These are phyloP conservation scores for Spiromastix sp. DNA, from an alignment of 2,329 filamentous ascomycete genomes.

Conservation along the genomic window DNA sequence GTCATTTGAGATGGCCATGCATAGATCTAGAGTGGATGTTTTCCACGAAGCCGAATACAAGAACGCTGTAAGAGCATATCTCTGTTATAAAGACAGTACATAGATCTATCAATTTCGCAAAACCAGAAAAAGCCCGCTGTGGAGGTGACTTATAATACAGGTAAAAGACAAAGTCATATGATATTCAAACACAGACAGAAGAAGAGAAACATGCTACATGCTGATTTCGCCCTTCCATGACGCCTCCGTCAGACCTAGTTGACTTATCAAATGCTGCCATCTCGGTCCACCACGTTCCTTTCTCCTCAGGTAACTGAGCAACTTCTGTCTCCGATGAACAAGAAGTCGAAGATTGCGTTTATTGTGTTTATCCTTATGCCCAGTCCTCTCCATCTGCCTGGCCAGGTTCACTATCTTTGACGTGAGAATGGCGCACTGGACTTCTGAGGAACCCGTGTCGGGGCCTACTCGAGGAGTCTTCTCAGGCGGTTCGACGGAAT, in stretches of 20 bases:
- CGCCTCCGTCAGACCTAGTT: constrained; percentile 73
- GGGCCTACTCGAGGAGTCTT: constrained; percentile 60
- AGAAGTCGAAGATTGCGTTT: constrained; percentile 80
- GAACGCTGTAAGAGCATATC: too few relatives aligned
- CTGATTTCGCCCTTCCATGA: constrained; percentile 87
- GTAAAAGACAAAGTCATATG: neutral
- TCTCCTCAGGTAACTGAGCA: constrained; percentile 73
- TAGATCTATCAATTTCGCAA: too few relatives aligned
- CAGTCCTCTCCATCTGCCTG: constrained; percentile 57
- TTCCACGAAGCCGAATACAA: too few relatives aligned
- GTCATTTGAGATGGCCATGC: too few relatives aligned
- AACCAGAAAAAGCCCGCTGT: neutral
- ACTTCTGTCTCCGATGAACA: constrained; percentile 80
- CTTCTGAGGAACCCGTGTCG: constrained; percentile 90
- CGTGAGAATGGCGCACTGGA: constrained; percentile 94
- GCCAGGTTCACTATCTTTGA: constrained; percentile 81
- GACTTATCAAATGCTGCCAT: constrained; percentile 78
- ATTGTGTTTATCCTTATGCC: constrained; percentile 83
- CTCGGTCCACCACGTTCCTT: constrained; percentile 86
- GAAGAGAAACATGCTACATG: constrained; percentile 38
- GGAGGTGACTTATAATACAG: too few relatives aligned
- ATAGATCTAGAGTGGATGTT: too few relatives aligned
- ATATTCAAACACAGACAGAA: neutral
- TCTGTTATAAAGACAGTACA: too few relatives aligned
- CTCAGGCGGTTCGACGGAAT: constrained; percentile 21